Evolutionary conservation across 1,284 basidiomycete genomes (phyloP).

Genomic region (Sutorius eximius): DNA sequence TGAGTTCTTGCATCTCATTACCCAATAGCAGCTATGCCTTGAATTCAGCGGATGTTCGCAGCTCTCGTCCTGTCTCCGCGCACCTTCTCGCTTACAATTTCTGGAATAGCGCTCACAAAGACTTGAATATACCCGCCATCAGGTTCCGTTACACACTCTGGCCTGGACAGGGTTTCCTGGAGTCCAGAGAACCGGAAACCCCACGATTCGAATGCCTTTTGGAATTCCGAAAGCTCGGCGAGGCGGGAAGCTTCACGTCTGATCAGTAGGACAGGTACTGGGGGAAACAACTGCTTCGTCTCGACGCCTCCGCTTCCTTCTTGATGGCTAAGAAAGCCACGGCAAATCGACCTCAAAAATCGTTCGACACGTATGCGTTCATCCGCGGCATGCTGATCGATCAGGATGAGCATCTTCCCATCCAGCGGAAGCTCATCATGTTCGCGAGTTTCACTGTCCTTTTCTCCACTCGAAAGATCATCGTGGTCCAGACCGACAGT

Average conservation of each 20-base stretch:
- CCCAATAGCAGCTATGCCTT: constrained; percentile 55
- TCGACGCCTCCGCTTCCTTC: constrained; percentile 37
- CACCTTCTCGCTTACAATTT: constrained; percentile 71
- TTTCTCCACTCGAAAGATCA: constrained; percentile 12
- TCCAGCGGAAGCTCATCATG: constrained; percentile 1
- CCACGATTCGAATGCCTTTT: constrained; percentile 64
- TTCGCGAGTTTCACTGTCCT: constrained; percentile 9
- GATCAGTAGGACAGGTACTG: constrained; percentile 62
- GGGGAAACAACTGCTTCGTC: constrained; percentile 47
- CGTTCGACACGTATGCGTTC: constrained; percentile 87
- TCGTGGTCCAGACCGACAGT: constrained; percentile 37
- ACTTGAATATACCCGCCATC: constrained; percentile 56
- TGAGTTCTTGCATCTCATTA: constrained; percentile 64
- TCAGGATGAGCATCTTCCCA: constrained; percentile 60
- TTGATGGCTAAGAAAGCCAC: constrained; percentile 53
- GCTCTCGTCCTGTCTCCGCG: constrained; percentile 9
- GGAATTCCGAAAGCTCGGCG: constrained; percentile 40
- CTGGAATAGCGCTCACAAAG: constrained; percentile 56
- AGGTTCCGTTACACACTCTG: constrained; percentile 22
- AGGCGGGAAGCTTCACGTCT: constrained; percentile 58
- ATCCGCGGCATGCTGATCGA: constrained; percentile 96
- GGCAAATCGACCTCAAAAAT: constrained; percentile 71
- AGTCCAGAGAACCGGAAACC: constrained; percentile 61
- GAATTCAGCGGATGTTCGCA: constrained; percentile 6
- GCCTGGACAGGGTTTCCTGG: constrained; percentile 21